Percentiles rank a stretch among this genome's conserved stretches.
Conservation (phyloP, 192 early-diverging fungal species). For the Coemansia sp. region DNA sequence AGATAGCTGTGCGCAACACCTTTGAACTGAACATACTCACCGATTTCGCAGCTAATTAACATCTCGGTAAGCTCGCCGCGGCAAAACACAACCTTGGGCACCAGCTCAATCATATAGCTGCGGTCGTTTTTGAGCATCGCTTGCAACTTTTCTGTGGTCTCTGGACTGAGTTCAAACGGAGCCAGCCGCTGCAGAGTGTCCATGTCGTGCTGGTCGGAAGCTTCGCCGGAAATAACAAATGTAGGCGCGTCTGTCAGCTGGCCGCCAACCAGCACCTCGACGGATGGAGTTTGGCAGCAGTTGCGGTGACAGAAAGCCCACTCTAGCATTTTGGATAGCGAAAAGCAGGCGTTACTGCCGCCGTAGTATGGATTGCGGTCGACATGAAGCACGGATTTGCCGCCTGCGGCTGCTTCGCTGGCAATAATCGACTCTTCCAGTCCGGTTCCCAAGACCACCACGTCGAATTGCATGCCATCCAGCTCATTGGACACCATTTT, state of each 20-base stretch:
- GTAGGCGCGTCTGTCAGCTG: slow-evolving; percentile 2
- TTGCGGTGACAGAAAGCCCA: slow-evolving; percentile 29
- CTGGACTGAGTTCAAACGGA: neutral
- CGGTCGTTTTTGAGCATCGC: slow-evolving; percentile 21
- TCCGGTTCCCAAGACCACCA: slow-evolving; percentile 86
- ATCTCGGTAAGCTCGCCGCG: slow-evolving; percentile 72
- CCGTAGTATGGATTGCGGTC: slow-evolving; percentile 84
- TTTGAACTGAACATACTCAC: slow-evolving; percentile 87
- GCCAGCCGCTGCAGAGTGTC: slow-evolving; percentile 5
- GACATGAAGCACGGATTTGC: slow-evolving; percentile 74
- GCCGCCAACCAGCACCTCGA: slow-evolving; percentile 10
- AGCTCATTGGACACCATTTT: slow-evolving; percentile 18
- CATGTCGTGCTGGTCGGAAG: neutral
- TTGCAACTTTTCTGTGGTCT: slow-evolving; percentile 3
- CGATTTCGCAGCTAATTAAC: slow-evolving; percentile 74
- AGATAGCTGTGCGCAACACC: slow-evolving; percentile 72
- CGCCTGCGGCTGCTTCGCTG: slow-evolving; percentile 68
- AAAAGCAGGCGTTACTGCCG: slow-evolving; percentile 57
- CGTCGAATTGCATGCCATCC: slow-evolving; percentile 66
- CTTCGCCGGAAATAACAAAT: slow-evolving; percentile 5
- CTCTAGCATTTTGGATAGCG: slow-evolving; percentile 19
- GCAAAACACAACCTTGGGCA: slow-evolving; percentile 63
- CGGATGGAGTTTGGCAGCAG: slow-evolving; percentile 12
- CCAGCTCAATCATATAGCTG: slow-evolving; percentile 35
- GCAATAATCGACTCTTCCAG: slow-evolving; percentile 78